Percentiles rank a stretch among this genome's conserved stretches.
Evolutionary conservation across 2,329 filamentous ascomycete genomes (phyloP).

Genomic region (Trichoderma sp.): DNA sequence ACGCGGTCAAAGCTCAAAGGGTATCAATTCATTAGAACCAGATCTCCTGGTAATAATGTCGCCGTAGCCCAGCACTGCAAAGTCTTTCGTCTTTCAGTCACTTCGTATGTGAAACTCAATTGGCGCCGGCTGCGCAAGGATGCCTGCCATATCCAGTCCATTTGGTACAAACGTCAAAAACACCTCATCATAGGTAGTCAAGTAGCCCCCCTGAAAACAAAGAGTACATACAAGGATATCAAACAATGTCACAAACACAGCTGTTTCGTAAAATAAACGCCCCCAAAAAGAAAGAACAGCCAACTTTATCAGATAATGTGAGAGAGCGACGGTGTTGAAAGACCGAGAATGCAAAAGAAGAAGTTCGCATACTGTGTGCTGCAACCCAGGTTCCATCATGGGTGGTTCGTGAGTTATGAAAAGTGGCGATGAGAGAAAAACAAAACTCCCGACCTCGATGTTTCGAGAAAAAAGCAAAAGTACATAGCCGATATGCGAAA

Average conservation of each 20-base stretch:
- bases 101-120: not conserved
- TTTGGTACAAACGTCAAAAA: conserved; percentile 1
- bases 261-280: conserved; percentile 7
- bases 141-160: conserved; percentile 14
- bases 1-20: conserved; percentile 15
- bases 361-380: not conserved
- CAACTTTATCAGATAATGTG: not conserved
- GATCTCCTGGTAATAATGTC: not conserved
- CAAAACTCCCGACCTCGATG: not conserved
- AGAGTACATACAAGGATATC: not conserved
- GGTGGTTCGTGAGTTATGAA: not conserved
- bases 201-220: not conserved
- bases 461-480: not conserved
- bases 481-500: not conserved
- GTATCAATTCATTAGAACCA: conserved; percentile 15
- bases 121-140: not conserved
- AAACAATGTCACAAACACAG: not conserved
- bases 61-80: not conserved
- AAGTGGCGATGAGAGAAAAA: not conserved
- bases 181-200: not conserved
- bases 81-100: not conserved
- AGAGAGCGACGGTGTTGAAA: conserved; percentile 4
- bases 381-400: conserved; percentile 1
- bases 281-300: not conserved
- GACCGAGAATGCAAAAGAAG: not conserved